These are phyloP conservation scores for Globisporangium viniferum DNA, from an alignment of 352 stramenopile genomes.

Conservation along the genomic window DNA sequence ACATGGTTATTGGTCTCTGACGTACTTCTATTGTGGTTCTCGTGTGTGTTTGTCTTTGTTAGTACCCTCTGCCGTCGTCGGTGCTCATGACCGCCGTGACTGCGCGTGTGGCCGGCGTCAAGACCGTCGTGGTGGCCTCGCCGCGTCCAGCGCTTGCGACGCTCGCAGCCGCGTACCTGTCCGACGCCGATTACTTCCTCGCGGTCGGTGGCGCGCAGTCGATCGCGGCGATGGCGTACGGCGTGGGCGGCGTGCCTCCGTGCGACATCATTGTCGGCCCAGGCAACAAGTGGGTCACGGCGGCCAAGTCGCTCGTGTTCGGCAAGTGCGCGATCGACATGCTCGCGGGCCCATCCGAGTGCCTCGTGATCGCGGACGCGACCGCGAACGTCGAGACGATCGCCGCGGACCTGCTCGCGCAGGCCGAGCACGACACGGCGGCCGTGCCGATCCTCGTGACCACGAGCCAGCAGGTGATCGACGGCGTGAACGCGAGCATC, in stretches of 20 bases:
- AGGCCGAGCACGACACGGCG: slow-evolving; percentile 97
- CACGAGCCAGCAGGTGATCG: slow-evolving; percentile 81
- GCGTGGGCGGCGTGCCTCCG: slow-evolving; percentile 83
- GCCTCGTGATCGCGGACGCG: slow-evolving; percentile 96
- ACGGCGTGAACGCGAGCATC: slow-evolving; percentile 88
- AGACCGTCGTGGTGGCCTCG: slow-evolving; percentile 94
- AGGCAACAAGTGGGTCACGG: slow-evolving; percentile 99
- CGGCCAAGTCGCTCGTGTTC: slow-evolving; percentile 96
- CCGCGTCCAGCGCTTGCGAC: slow-evolving; percentile 91
- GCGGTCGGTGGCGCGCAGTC: slow-evolving; percentile 81
- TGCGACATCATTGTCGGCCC: slow-evolving; percentile 99
- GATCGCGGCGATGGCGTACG: slow-evolving; percentile 96
- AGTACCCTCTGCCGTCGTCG: slow-evolving; percentile 96
- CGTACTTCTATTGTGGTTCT: neutral
- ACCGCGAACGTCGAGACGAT: slow-evolving; percentile 71
- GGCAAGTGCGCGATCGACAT: slow-evolving; percentile 99
- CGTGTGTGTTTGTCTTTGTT: neutral
- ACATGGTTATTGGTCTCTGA: slow-evolving; percentile 3
- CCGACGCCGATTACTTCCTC: slow-evolving; percentile 89
- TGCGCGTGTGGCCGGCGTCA: slow-evolving; percentile 91
- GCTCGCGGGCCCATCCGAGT: slow-evolving; percentile 97
- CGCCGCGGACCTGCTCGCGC: slow-evolving; percentile 71
- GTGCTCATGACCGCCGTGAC: slow-evolving; percentile 98
- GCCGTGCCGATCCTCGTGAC: slow-evolving; percentile 96
- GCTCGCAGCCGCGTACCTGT: slow-evolving; percentile 92